Evolutionary conservation across 2,329 filamentous ascomycete genomes (phyloP).

Genomic region (Diplodia sapinea): DNA sequence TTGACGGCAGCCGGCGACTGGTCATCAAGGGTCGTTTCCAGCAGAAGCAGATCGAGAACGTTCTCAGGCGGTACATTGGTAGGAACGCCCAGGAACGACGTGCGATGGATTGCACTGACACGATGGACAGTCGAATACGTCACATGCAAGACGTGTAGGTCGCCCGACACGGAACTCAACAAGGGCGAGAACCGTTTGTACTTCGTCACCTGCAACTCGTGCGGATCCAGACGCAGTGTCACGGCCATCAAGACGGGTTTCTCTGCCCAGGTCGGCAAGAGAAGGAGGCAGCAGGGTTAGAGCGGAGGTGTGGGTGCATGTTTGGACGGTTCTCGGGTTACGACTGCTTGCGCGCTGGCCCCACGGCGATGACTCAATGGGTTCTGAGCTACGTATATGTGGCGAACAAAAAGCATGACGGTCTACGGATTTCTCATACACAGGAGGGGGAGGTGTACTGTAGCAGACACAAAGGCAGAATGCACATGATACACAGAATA

Average conservation of each 20-base stretch:
- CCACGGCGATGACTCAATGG: conserved; percentile 23
- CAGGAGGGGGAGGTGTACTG: conserved; percentile 15
- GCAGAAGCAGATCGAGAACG: conserved; percentile 99
- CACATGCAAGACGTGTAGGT: conserved; percentile 97
- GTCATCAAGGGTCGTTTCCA: conserved; percentile 99
- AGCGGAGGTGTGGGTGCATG: conserved; percentile 5
- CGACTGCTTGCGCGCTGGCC: conserved; percentile 7
- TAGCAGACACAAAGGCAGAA: conserved; percentile 23
- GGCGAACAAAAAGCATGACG: conserved; percentile 25
- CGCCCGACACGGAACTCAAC: conserved; percentile 92
- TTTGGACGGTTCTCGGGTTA: background rate
- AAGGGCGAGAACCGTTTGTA: conserved; percentile 99
- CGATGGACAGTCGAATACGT: conserved; percentile 80
- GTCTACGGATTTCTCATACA: conserved; percentile 5
- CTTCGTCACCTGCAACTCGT: conserved; percentile 93
- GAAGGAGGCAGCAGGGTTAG: conserved; percentile 90
- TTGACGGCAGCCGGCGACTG: conserved; percentile 88
- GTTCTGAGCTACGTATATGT: conserved; percentile 9
- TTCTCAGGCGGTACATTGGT: conserved; percentile 94
- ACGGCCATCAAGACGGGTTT: conserved; percentile 99
- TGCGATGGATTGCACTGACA: conserved; percentile 36
- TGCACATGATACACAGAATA: conserved; percentile 11
- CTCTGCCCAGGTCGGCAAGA: conserved; percentile 98
- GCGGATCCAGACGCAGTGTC: conserved; percentile 75
- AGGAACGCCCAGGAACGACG: conserved; percentile 48